Evolutionary conservation across 371 early-diverging fungal species (phyloP), one percentile per base, ranked within the genome.

Genomic region (Cokeromyces recurvatus): DNA sequence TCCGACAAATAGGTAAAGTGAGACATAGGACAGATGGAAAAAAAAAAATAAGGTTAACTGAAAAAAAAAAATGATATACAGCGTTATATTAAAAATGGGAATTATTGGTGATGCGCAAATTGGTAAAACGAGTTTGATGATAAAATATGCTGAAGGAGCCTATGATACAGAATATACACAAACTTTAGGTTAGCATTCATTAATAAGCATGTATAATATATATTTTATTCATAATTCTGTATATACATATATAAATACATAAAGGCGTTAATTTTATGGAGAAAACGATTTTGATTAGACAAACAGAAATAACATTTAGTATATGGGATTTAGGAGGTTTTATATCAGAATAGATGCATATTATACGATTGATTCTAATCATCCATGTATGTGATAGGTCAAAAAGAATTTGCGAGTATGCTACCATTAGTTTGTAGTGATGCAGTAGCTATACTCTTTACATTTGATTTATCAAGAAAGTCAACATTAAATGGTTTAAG

Each of bases 261-360:
- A 9, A 48, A 89, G 96, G 97, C 43, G 97, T 99, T 24, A 97
- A 98, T 64, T 98, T 98, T 62, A 94, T 97, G 91, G 97, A 98
- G 59, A 98, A 98, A 68, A 94, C 97, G 0, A 87, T 98, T 15
- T 66, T 79, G 16, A 83, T 98, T 46, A 78, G 91, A 46, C 87
- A 89, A 60, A 92, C 92, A 1, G 92, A 90, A 51, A 91, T 98
- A 43, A 98, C 97, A 21, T 95, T 98, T 64, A 94, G 94, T 60
- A 93, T 99, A 58, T 99, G 99, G 99, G 99, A 99, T 68, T 81
- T 98, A 43, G 99, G 98, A 53, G 99, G 97, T 81, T 71, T 49
- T 24, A 19, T 17, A n/a, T n/a, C n/a, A n/a, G n/a, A n/a, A n/a
- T n/a, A n/a, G n/a, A n/a, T n/a, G n/a, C n/a, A n/a, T n/a, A n/a